Conservation (phyloP, 2,329 filamentous ascomycete species). For the Coniochaeta sp. region DNA sequence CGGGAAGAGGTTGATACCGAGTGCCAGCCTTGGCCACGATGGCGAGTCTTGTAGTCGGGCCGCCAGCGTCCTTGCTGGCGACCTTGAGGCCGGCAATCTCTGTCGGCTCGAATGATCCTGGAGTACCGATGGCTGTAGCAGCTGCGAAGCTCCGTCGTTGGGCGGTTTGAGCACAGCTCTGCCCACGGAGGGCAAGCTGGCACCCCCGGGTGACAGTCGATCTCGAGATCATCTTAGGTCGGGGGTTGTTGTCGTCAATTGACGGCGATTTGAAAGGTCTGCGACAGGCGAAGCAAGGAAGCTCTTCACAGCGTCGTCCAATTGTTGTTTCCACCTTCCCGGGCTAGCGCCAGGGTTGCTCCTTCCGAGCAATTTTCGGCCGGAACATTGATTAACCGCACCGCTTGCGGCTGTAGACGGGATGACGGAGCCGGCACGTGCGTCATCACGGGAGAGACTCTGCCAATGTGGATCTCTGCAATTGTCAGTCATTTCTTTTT, state of each 20-base stretch:
- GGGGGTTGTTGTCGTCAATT: conserved; percentile 48
- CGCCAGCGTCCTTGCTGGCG: conserved; percentile 80
- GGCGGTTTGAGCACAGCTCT: conserved; percentile 43
- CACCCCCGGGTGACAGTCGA: conserved; percentile 50
- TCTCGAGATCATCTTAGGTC: conserved; percentile 54
- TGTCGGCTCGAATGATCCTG: conserved; percentile 69
- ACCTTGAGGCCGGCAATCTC: conserved; percentile 87
- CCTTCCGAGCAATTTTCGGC: conserved; percentile 18
- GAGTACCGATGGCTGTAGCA: conserved; percentile 57
- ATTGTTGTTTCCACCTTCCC: conserved; percentile 16
- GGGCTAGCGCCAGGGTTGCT: conserved; percentile 12
- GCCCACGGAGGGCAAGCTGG: conserved; percentile 49
- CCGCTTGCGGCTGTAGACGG: neutral
- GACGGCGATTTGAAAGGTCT: conserved; percentile 29
- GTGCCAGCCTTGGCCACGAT: conserved; percentile 92
- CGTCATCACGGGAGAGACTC: neutral
- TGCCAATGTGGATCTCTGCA: neutral
- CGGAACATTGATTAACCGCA: conserved; percentile 7
- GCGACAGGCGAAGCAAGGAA: conserved; percentile 16
- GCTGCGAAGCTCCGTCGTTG: conserved; percentile 37
- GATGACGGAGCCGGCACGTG: neutral
- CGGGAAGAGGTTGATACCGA: conserved; percentile 83
- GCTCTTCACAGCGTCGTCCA: conserved; percentile 17
- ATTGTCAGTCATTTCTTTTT: neutral
- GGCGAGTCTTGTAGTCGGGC: conserved; percentile 83